Conservation (phyloP, 805 yeast genomes). For the Sungouiozyma ichnusensis region DNA sequence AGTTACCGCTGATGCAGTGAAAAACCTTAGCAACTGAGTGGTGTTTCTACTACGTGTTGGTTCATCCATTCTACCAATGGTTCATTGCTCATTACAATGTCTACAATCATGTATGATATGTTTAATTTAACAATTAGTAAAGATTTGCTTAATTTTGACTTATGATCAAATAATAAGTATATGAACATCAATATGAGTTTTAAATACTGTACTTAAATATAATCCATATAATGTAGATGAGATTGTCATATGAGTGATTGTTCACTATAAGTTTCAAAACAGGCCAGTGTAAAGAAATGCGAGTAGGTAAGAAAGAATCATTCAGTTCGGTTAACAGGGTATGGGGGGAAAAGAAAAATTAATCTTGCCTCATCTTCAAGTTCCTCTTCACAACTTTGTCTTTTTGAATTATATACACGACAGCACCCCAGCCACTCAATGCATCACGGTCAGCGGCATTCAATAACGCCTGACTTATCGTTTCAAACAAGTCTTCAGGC, state of each 20-base stretch:
- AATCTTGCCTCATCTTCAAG: slow-evolving; percentile 93
- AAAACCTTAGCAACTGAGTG: slow-evolving; percentile 60
- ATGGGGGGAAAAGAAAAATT: too few species aligned
- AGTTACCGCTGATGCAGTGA: slow-evolving; percentile 63
- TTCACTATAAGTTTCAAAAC: too few species aligned
- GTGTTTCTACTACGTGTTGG: slow-evolving; percentile 37
- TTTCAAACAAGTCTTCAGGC: slow-evolving; percentile 92
- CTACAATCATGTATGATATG: not conserved
- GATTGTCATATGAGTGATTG: too few species aligned
- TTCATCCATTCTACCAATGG: not conserved
- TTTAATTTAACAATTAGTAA: not conserved
- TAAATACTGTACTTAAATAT: too few species aligned
- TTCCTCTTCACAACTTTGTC: slow-evolving; percentile 83
- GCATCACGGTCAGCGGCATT: slow-evolving; percentile 97
- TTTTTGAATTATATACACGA: slow-evolving; percentile 82
- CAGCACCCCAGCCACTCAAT: slow-evolving; percentile 96
- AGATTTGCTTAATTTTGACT: not conserved
- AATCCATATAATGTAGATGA: too few species aligned
- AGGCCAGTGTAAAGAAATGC: too few species aligned
- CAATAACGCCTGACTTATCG: slow-evolving; percentile 84
- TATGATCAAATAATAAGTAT: not conserved
- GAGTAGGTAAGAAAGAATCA: too few species aligned
- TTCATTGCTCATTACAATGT: not conserved
- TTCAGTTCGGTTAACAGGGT: too few species aligned
- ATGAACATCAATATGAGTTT: slow-evolving; percentile 1